A percentile compares a stretch with the other conserved stretches of the same genome.
Evolutionary conservation across 2,329 filamentous ascomycete genomes (phyloP).

Genomic region (Fusarium succisae): DNA sequence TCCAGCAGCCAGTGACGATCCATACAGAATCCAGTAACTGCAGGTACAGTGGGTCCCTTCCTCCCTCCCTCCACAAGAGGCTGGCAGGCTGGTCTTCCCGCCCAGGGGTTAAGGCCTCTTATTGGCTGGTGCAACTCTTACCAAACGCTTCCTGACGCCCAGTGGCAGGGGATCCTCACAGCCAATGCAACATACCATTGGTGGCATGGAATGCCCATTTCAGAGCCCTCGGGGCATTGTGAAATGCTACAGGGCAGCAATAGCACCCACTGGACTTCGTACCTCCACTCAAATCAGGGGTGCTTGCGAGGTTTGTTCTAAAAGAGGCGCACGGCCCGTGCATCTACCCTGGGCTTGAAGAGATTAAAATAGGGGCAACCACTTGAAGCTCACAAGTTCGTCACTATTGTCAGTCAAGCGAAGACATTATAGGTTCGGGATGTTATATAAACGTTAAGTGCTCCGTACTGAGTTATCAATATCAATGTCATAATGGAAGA

Average conservation of each 20-base stretch:
- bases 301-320: constrained; percentile 1
- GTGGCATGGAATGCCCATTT: constrained; percentile 32
- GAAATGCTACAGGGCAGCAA: constrained; percentile 17
- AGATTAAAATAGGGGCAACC: constrained; percentile 34
- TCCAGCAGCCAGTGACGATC: constrained; percentile 17
- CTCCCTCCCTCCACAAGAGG: constrained; percentile 12
- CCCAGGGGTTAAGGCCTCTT: constrained; percentile 25
- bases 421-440: constrained; percentile 8
- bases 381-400: constrained; percentile 11
- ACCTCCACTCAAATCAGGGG: constrained; percentile 16
- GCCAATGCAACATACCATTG: constrained; percentile 34
- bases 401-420: constrained; percentile 11
- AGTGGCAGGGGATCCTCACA: constrained; percentile 21
- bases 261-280: not conserved
- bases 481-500: not conserved
- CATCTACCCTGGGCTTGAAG: constrained; percentile 17
- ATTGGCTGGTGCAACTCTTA: constrained; percentile 29
- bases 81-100: constrained; percentile 20
- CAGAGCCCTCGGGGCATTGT: constrained; percentile 8
- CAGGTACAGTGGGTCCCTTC: constrained; percentile 26
- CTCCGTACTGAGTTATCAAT: not conserved
- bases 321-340: constrained; percentile 15
- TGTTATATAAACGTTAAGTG: not conserved
- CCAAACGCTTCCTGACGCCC: constrained; percentile 39
- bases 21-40: constrained; percentile 16